These are phyloP conservation scores for Angomonas desouzai DNA, from an alignment of 208 protist species.

Conservation along the genomic window DNA sequence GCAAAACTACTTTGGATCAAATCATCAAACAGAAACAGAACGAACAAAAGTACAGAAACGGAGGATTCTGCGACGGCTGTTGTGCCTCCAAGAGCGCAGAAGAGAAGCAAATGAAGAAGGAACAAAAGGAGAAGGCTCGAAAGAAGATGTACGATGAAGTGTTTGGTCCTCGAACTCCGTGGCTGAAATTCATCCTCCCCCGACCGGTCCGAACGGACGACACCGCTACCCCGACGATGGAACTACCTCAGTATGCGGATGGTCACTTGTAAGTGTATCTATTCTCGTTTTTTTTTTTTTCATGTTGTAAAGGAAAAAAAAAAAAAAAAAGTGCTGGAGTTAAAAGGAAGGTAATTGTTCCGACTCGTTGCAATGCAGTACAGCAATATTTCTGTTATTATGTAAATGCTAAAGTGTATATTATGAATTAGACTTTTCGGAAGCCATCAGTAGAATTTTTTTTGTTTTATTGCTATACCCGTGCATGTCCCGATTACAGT, in stretches of 20 bases:
- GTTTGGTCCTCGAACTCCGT: conserved; percentile 12
- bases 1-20: conserved; percentile 29
- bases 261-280: conserved; percentile 2
- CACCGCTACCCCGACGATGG: conserved; percentile 15
- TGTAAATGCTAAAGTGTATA: no score
- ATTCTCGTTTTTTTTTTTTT: conserved; percentile 13
- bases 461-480: no score
- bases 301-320: no score
- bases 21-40: conserved; percentile 15
- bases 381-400: no score
- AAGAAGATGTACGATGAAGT: conserved; percentile 10
- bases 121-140: conserved; percentile 8
- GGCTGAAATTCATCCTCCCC: conserved; percentile 11
- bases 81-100: not conserved
- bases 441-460: no score
- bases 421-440: no score
- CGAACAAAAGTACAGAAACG: not conserved
- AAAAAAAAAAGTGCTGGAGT: no score
- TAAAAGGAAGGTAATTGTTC: no score
- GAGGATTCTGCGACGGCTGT: not conserved
- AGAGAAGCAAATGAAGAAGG: conserved; percentile 10
- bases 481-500: no score
- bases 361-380: no score
- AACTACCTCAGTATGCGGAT: not conserved
- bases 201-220: conserved; percentile 22